Conservation (phyloP, 148 eudicot genomes). For the Vaccinium corymbosum region DNA sequence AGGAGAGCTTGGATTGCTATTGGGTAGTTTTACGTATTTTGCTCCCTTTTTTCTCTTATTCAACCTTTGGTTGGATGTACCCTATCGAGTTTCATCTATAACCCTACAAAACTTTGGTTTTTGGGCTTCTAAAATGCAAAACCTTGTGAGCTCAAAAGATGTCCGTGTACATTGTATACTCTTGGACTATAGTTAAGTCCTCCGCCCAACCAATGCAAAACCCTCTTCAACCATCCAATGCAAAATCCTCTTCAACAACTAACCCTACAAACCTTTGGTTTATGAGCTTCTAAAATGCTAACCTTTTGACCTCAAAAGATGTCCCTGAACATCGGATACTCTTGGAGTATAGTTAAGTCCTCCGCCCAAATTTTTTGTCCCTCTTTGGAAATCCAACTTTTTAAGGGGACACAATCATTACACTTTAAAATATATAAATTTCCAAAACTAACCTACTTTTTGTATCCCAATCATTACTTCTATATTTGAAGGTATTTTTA, state of each 20-base stretch:
- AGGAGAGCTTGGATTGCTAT: no score
- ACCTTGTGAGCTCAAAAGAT: no score
- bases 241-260: background rate
- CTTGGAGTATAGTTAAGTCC: background rate
- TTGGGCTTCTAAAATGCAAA: no score
- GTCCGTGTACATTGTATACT: no score
- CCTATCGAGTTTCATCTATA: no score
- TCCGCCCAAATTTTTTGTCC: background rate
- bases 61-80: no score
- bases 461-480: background rate
- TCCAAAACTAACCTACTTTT: background rate
- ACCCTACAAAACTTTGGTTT: no score
- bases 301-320: background rate
- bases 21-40: no score
- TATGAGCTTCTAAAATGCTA: background rate
- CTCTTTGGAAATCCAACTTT: background rate
- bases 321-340: background rate
- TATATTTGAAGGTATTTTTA: background rate
- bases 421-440: background rate
- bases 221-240: background rate
- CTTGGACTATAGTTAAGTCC: no score
- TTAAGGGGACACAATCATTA: background rate
- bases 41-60: no score
- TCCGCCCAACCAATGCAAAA: no score
- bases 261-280: background rate